phyloP scores from a whole-genome alignment of 2,329 filamentous ascomycete species.

The Hymenoscyphus linearis region DNA sequence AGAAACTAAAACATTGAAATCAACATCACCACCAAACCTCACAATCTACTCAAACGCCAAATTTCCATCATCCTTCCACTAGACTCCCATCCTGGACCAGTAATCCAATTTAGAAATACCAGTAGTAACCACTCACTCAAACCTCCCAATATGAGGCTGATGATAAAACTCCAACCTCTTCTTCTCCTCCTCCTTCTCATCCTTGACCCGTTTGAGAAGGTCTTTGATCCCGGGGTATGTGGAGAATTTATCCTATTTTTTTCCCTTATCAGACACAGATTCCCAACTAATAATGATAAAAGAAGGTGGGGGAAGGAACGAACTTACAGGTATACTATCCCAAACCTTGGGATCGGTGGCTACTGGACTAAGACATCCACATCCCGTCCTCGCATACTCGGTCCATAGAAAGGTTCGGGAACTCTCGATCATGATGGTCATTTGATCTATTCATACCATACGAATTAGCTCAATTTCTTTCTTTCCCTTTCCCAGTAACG shows the following conservation, averaged over 20 bases:
- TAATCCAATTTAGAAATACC: too few relatives aligned
- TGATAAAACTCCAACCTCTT: slow-evolving; percentile 20
- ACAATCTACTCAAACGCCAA: background rate
- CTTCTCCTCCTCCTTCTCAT: slow-evolving; percentile 15
- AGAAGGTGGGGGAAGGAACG: slow-evolving; percentile 31
- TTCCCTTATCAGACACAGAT: background rate
- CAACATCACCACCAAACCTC: background rate
- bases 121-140: background rate
- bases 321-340: slow-evolving; percentile 48
- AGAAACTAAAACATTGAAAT: too few relatives aligned
- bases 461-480: slow-evolving; percentile 38
- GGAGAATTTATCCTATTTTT: slow-evolving; percentile 19
- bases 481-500: slow-evolving; percentile 30
- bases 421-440: slow-evolving; percentile 47
- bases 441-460: slow-evolving; percentile 40
- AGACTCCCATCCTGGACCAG: too few relatives aligned
- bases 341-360: slow-evolving; percentile 42
- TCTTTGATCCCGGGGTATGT: slow-evolving; percentile 19
- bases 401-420: slow-evolving; percentile 51
- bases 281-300: background rate
- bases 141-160: slow-evolving; percentile 14
- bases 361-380: slow-evolving; percentile 34
- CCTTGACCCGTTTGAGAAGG: slow-evolving; percentile 15
- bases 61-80: too few relatives aligned
- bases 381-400: slow-evolving; percentile 43